Evolutionary conservation across 2,329 filamentous ascomycete genomes (phyloP), one percentile per base, ranked within the genome.

Genomic region (Fusarium sp.): DNA sequence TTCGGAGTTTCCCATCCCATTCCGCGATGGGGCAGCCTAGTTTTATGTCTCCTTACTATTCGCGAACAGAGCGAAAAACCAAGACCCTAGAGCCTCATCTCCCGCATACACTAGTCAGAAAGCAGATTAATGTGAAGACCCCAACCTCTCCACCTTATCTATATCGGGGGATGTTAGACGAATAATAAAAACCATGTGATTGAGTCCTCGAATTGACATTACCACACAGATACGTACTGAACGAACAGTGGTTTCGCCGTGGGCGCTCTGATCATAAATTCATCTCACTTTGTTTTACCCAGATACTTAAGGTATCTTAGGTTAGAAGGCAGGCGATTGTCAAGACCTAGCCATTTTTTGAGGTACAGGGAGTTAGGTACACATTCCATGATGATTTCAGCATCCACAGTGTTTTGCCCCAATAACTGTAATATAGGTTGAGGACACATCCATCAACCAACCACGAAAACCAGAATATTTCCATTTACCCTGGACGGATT

Each of bases 141-240:
- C 62, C 45, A 39, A 53, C 59, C 56, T 69, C 41, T 63, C 53
- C 60, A 61, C 59, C 70, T 71, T 76, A 67, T 49, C 75, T 74
- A 47, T 38, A 76, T 74, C 29, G 45, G 75, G 75, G 66, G 70
- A 77, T 76, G 65, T 77, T 77, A 77, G 49, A 77, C 75, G 75
- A 77, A 61, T 36, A 49, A 27, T 27, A 27, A 27, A 49, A 44
- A 64, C 75, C 75, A 74, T 76, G 75, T 73, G 75, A 76, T 60
- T 55, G 58, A 69, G 69, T 75, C 56, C 66, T 38, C n/a, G 13
- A 39, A 49, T n/a, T 35, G 31, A n/a, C 33, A 46, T 39, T 39
- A 35, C 52, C 20, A 45, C 25, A 14, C 22, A 62, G 22, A 54
- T 63, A 63, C 56, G 56, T 62, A 39, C 55, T n/a, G 39, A 15